Conservation (phyloP, 2,329 filamentous ascomycete genomes). For the Purpureocillium lavendulum region DNA sequence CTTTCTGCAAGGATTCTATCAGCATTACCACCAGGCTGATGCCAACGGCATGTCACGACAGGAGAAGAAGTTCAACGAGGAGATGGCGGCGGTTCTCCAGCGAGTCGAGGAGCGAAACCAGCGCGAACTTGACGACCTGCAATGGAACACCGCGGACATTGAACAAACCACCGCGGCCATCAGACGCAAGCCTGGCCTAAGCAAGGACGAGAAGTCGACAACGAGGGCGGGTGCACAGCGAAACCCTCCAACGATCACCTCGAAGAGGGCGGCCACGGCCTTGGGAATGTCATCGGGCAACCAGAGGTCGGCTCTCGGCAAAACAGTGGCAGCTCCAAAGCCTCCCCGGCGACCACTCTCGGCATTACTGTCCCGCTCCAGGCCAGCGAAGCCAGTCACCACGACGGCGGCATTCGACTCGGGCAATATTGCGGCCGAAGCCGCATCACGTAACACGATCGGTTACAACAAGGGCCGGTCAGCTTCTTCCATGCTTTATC, state of each 20-base stretch:
- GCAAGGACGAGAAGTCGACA: background rate
- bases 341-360: slow-evolving; percentile 17
- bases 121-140: slow-evolving; percentile 53
- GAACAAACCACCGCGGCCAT: slow-evolving; percentile 28
- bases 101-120: slow-evolving; percentile 60
- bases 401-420: slow-evolving; percentile 38
- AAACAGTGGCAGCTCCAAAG: background rate
- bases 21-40: slow-evolving; percentile 54
- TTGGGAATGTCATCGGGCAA: slow-evolving; percentile 24
- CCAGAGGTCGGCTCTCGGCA: background rate
- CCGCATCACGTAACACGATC: slow-evolving; percentile 70
- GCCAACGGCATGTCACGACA: slow-evolving; percentile 56
- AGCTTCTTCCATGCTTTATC: slow-evolving; percentile 36
- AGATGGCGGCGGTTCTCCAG: slow-evolving; percentile 39
- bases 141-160: slow-evolving; percentile 52
- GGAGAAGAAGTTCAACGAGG: slow-evolving; percentile 52
- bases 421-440: slow-evolving; percentile 52
- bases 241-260: slow-evolving; percentile 20
- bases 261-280: slow-evolving; percentile 46
- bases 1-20: slow-evolving; percentile 52
- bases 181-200: background rate
- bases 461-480: slow-evolving; percentile 75
- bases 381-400: slow-evolving; percentile 28
- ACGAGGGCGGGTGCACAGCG: slow-evolving; percentile 7
- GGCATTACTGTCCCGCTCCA: slow-evolving; percentile 20